phyloP scores from a whole-genome alignment of 257 asterid species.

The Ehretia macrophylla region DNA sequence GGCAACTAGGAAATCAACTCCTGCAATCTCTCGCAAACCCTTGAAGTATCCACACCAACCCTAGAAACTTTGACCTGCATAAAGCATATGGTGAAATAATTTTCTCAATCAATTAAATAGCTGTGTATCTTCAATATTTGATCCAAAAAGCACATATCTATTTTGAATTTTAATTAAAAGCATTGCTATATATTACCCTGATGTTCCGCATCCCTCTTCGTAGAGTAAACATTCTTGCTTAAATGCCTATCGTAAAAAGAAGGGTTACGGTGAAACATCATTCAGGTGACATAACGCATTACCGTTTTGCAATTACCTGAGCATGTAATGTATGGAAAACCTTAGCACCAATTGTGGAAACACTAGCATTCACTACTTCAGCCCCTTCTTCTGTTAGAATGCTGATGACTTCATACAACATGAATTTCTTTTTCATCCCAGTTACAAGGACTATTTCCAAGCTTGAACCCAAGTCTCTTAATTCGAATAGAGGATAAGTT shows the following conservation, averaged over 20 bases:
- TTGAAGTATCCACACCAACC: slow-evolving; percentile 22
- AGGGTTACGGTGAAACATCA: too few relatives aligned
- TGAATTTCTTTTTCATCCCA: slow-evolving; percentile 21
- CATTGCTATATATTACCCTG: too few relatives aligned
- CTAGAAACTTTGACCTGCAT: slow-evolving; percentile 22
- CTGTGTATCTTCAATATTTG: too few relatives aligned
- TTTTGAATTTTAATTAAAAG: too few relatives aligned
- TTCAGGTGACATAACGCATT: too few relatives aligned
- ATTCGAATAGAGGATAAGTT: slow-evolving; percentile 16
- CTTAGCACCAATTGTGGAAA: slow-evolving; percentile 13
- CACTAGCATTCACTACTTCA: slow-evolving; percentile 22
- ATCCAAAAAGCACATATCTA: too few relatives aligned
- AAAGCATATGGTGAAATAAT: background rate
- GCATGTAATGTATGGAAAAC: slow-evolving; percentile 33
- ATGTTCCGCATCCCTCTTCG: too few relatives aligned
- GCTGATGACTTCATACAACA: slow-evolving; percentile 17
- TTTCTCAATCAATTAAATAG: too few relatives aligned
- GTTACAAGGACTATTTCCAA: slow-evolving; percentile 34
- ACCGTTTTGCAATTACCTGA: slow-evolving; percentile 37
- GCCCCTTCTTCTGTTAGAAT: slow-evolving; percentile 41
- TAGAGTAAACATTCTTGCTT: too few relatives aligned
- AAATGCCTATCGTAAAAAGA: too few relatives aligned
- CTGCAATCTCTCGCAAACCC: slow-evolving; percentile 9
- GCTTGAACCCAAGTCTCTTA: slow-evolving; percentile 30
- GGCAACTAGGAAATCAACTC: slow-evolving; percentile 1